Base-by-base conservation (phyloP, 495 filamentous ascomycete species). In the Aspergillus kassunensis region DNA sequence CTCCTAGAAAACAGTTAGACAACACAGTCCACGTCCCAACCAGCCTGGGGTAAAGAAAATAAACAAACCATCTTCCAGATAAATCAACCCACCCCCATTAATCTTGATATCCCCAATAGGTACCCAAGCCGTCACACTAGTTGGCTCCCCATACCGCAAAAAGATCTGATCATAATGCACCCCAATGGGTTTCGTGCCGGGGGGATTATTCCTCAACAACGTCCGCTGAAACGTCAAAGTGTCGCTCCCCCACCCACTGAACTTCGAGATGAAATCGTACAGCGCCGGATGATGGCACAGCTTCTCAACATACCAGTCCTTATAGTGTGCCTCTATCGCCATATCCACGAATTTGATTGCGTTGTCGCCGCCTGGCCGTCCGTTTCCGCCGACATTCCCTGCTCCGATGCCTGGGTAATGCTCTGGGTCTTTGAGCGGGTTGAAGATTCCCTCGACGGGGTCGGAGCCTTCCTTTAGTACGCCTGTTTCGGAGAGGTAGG, bases 161-260 rank as follows among this genome's bases (percentile, higher is more conserved):
- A 85, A 87, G 23, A 83, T 80, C 61, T 84, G 81, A 56, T 87
- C 83, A 56, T 85, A 85, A 56, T 86, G 83, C 0, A 85, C 78
- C 0, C 79, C 80, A 47, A 81, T 86, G 0, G 80, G 77, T 56
- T 80, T 73, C 8, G 74, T 76, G 1, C 76, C 71, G 5, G 83
- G 83, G 12, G 80, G 73, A 51, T 83, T 84, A 55, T 84, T 80
- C 23, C 83, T 63, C 50, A 85, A 56, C 19, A 84, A 56, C 0
- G 76, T 76, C 13, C 77, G 65, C 36, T 69, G 66, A 25, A 78
- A 55, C 13, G 60, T 67, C 9, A 83, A 61, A 2, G 78, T 80
- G 51, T 77, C 63, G 1, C 75, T 56, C 0, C 69, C 74, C 82
- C 82, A 85, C 21, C 76, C 72, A 0, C 72, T 78, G 36, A 84